A percentile compares a stretch with the other conserved stretches of the same genome.
Conservation (phyloP, 768 basidiomycete genomes). For the Xerocomellus dryophilus region DNA sequence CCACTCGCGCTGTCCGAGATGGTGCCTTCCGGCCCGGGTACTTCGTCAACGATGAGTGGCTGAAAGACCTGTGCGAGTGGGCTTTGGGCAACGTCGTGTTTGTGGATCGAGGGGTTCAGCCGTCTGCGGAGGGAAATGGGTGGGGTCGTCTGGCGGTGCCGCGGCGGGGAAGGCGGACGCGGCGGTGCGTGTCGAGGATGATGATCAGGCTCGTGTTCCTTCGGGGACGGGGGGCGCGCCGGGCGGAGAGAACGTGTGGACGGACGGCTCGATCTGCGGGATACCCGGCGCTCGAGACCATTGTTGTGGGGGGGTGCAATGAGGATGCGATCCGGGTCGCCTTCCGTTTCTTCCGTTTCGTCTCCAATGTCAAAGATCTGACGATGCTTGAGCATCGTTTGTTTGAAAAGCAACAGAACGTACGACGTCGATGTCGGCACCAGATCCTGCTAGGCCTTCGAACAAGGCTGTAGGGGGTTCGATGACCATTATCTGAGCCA, state of each 20-base stretch:
- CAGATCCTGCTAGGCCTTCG: slow-evolving; percentile 72
- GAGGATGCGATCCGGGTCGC: neutral
- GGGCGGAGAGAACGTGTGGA: slow-evolving; percentile 28
- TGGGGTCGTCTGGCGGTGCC: slow-evolving; percentile 12
- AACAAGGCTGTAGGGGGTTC: slow-evolving; percentile 56
- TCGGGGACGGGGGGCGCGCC: slow-evolving; percentile 18
- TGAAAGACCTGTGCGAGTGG: slow-evolving; percentile 77
- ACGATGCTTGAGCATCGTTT: neutral
- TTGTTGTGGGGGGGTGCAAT: slow-evolving; percentile 16
- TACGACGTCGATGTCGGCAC: slow-evolving; percentile 73
- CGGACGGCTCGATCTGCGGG: slow-evolving; percentile 33
- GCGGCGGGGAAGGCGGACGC: slow-evolving; percentile 8
- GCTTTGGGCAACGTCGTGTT: slow-evolving; percentile 32
- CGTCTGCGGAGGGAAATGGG: slow-evolving; percentile 21
- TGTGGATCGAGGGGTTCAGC: slow-evolving; percentile 18
- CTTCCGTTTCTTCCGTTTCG: slow-evolving; percentile 33
- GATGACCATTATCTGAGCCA: neutral
- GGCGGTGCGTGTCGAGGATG: neutral
- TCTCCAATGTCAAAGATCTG: slow-evolving; percentile 82
- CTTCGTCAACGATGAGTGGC: slow-evolving; percentile 57
- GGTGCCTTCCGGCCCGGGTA: slow-evolving; percentile 34
- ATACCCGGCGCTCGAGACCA: slow-evolving; percentile 29
- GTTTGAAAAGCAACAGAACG: slow-evolving; percentile 15
- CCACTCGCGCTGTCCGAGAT: slow-evolving; percentile 13
- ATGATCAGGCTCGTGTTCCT: slow-evolving; percentile 18